Evolutionary conservation across 2,329 filamentous ascomycete species (phyloP).

Genomic region (Xylariaceae sp.): DNA sequence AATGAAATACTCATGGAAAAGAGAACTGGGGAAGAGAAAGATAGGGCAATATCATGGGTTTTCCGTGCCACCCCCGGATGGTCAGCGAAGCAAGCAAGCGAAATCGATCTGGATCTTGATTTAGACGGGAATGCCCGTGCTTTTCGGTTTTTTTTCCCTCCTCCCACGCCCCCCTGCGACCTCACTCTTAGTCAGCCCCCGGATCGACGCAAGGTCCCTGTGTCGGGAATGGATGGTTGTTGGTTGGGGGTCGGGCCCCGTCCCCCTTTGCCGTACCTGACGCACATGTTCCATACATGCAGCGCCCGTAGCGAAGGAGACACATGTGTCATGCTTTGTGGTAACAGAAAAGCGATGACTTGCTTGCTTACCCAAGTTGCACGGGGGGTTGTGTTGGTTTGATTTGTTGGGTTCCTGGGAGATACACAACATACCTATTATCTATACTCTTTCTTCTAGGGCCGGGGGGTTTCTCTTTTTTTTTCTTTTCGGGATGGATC

Average conservation of each 20-base stretch:
- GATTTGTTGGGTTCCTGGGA: too few relatives aligned
- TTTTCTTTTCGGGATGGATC: neutral
- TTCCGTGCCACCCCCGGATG: neutral
- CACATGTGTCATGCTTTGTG: neutral
- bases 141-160: neutral
- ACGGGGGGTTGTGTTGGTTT: too few relatives aligned
- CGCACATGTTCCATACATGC: neutral
- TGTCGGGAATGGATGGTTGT: neutral
- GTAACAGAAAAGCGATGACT: too few relatives aligned
- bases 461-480: neutral
- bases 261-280: neutral
- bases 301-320: too few relatives aligned
- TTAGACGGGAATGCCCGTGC: neutral
- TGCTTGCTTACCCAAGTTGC: too few relatives aligned
- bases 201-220: neutral
- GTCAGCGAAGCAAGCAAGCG: neutral
- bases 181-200: neutral
- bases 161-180: neutral
- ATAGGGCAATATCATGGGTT: neutral
- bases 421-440: too few relatives aligned
- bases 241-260: neutral
- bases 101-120: neutral
- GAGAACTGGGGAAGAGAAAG: neutral
- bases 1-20: neutral
- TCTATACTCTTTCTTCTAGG: too few relatives aligned